Base-by-base conservation (phyloP, 495 filamentous ascomycete genomes). In the Trichocladium antarcticum region DNA sequence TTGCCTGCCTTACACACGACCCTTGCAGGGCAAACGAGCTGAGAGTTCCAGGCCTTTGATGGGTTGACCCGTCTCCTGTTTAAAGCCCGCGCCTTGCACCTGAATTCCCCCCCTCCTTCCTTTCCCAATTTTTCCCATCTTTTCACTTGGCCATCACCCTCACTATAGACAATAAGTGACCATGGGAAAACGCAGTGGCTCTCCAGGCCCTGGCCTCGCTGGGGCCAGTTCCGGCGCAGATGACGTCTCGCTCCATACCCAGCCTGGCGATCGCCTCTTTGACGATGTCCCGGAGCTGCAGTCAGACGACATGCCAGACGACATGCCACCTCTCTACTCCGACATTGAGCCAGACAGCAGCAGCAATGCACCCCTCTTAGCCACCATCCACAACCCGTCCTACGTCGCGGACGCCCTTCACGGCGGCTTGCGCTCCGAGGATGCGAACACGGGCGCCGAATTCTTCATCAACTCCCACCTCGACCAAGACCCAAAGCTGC, bases 401-500 rank as follows among this genome's bases (percentile, higher is more conserved):
- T 53, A 24, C 31, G 19, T n/a, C 31, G 15, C 19, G 20, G 47
- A 47, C 46, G 40, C 40, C 45, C 11, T 45, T 37, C 21, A 54
- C 9, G 45, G 53, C 39, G 12, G n/a, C 29, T 14, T 27, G 12
- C n/a, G 16, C 11, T 5, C 8, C 6, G 46, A 37, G 7, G 65
- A 69, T 29, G 7, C 11, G n/a, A 55, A 55, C 37, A 53, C 53
- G 3, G 66, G 64, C 10, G 50, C 45, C n/a, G 62, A 68, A 27
- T 60, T 46, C 41, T 70, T 64, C 52, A 47, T 74, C 20, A 52
- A 70, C 32, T 36, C 40, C 5, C 59, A 59, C 22, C 60, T 74
- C 17, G 71, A 74, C 42, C 45, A 20, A 5, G 59, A 74, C 34
- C 70, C 73, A 0, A 41, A 50, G 1, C 39, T 52, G 5, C 70